Base-by-base conservation (phyloP, 352 stramenopile species). In the Pythium aphanidermatum region DNA sequence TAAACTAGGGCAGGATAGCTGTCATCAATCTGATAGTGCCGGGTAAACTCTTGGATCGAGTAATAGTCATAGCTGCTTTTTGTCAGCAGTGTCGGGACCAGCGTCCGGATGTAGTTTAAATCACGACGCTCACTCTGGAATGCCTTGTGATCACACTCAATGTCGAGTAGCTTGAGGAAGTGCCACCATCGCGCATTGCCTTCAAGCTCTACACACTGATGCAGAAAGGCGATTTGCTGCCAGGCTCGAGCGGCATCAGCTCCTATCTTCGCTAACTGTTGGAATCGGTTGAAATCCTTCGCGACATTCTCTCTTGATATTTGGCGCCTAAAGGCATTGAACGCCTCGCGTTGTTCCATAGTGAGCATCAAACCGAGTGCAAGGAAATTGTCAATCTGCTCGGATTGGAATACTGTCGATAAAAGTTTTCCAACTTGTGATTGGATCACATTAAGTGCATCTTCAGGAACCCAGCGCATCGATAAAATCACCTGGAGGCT, bases 21-120 rank as follows among this genome's bases (percentile, higher is more conserved):
- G 32, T 92, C 75, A 16, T 89, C 75, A 36, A 92, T 86, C 40
- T 92, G 73, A 57, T 92, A 92, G 30, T 92, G 75, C 0, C 77
- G 67, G 17, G 80, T 86, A 39, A 92, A 90, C 39, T 92, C 80
- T 11, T 85, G 52, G 24, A 88, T 74, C 3, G 75, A 87, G 45
- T 88, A 86, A 21, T 88, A 84, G 37, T 92, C 80, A 29, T 70
- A 85, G 21, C 78, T 87, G 40, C 71, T 92, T 32, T 68, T 79
- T 26, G 58, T 55, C 26, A 92, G 59, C 29, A 90, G 51, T 12
- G 50, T 59, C 20, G 77, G 80, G 1, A 92, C 77, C 21, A 92
- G 59, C 6, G 39, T 47, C 16, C 69, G 74, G 40, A 92, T 85
- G 31, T 85, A 83, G 31, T 68, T 50, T n/a, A 86, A 38, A 48